Percentiles rank a stretch among this genome's conserved stretches.
phyloP scores from a whole-genome alignment of 2,329 filamentous ascomycete species.

The Stachybotrys chlorohalonatus region DNA sequence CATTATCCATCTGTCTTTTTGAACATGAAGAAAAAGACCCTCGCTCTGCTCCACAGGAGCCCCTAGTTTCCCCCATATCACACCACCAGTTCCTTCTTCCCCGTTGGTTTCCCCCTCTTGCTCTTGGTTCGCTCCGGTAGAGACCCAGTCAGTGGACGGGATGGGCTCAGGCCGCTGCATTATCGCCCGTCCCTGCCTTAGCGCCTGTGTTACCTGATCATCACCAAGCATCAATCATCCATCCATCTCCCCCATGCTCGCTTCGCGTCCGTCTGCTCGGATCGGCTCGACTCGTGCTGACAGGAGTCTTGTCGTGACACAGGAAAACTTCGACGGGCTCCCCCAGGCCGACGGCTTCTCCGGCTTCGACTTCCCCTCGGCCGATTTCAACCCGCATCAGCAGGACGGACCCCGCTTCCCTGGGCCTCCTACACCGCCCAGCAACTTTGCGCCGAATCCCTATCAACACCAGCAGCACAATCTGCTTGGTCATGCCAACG shows the following conservation, averaged over 20 bases:
- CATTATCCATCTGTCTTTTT: too few relatives aligned
- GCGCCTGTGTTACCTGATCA: slow-evolving; percentile 22
- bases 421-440: slow-evolving; percentile 44
- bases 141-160: slow-evolving; percentile 5
- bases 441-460: slow-evolving; percentile 21
- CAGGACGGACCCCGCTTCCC: slow-evolving; percentile 25
- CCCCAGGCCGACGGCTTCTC: slow-evolving; percentile 38
- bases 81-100: not conserved
- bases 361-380: slow-evolving; percentile 31
- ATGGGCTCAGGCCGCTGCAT: slow-evolving; percentile 8
- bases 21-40: too few relatives aligned
- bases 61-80: too few relatives aligned
- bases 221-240: slow-evolving; percentile 10
- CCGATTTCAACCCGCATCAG: slow-evolving; percentile 25
- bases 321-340: slow-evolving; percentile 43
- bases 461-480: slow-evolving; percentile 12
- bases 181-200: slow-evolving; percentile 11
- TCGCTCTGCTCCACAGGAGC: too few relatives aligned
- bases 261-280: too few relatives aligned
- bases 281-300: slow-evolving; percentile 1
- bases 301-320: slow-evolving; percentile 17
- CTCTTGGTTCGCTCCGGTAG: not conserved
- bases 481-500: slow-evolving; percentile 14
- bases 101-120: not conserved
- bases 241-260: not conserved